Evolutionary conservation across 2,329 filamentous ascomycete species (phyloP).

Genomic region (Trichoderma simmonsii): DNA sequence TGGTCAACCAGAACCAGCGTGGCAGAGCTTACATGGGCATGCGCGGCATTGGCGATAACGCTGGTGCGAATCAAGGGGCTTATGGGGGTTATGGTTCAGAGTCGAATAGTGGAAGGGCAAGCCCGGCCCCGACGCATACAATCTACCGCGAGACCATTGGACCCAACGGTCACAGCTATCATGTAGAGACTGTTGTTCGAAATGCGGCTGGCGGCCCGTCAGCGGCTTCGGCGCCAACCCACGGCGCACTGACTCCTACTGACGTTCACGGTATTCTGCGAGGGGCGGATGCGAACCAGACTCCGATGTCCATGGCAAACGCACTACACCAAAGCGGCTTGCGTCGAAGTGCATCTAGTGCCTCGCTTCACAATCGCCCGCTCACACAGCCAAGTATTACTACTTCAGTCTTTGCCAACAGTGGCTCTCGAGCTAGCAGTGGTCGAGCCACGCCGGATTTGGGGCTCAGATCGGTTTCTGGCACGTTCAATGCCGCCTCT

Average conservation of each 20-base stretch:
- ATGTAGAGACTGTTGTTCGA: conserved; percentile 31
- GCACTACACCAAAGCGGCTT: conserved; percentile 50
- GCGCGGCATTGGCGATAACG: conserved; percentile 39
- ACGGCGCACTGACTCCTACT: conserved; percentile 36
- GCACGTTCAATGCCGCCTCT: not conserved
- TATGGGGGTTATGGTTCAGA: conserved; percentile 22
- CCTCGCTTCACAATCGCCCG: conserved; percentile 39
- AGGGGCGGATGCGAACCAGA: conserved; percentile 44
- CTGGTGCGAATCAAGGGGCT: conserved; percentile 21
- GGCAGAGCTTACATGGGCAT: conserved; percentile 39
- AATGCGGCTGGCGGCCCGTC: not conserved
- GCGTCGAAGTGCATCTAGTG: conserved; percentile 49
- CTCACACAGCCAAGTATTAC: conserved; percentile 42
- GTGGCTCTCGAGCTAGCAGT: conserved; percentile 41
- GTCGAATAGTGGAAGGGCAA: conserved; percentile 27
- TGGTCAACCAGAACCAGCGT: conserved; percentile 44
- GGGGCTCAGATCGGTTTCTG: conserved; percentile 29
- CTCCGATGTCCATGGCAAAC: conserved; percentile 46
- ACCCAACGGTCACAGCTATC: conserved; percentile 35
- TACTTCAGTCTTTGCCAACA: conserved; percentile 36
- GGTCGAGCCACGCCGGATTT: conserved; percentile 48
- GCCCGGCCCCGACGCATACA: conserved; percentile 27
- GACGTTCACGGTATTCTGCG: conserved; percentile 48
- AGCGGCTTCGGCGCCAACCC: conserved; percentile 6
- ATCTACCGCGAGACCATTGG: conserved; percentile 34